Percentiles rank a stretch among this genome's conserved stretches.
phyloP scores from a whole-genome alignment of 371 early-diverging fungal genomes.

The Amoeboaphelidium protococcarum region DNA sequence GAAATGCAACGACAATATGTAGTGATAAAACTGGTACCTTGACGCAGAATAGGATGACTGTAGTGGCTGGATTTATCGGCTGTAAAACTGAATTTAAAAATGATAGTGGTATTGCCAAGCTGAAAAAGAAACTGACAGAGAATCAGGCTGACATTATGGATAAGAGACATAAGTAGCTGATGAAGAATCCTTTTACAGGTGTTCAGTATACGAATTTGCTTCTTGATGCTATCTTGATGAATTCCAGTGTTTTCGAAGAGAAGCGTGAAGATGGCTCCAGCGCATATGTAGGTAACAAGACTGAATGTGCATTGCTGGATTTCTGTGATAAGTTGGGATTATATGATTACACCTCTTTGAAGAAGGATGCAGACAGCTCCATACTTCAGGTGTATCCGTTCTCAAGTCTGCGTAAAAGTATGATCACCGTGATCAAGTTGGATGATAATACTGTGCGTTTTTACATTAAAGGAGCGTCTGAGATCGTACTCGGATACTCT shows the following conservation, averaged over 20 bases:
- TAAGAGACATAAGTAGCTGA: no score
- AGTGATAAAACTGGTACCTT: constrained; percentile 92
- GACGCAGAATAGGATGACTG: constrained; percentile 85
- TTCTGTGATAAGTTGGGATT: not conserved
- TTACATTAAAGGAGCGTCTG: constrained; percentile 59
- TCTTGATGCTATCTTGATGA: constrained; percentile 39
- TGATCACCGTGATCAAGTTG: constrained; percentile 22
- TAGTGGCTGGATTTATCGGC: constrained; percentile 24
- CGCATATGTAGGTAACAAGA: constrained; percentile 49
- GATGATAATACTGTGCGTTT: constrained; percentile 18
- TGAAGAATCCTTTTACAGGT: no score
- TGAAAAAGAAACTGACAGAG: constrained; percentile 1
- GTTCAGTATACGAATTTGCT: constrained; percentile 7
- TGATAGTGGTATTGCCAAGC: constrained; percentile 4
- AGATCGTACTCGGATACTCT: constrained; percentile 37
- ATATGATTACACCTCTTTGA: not conserved
- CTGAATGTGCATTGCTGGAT: constrained; percentile 51
- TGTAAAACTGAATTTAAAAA: constrained; percentile 1
- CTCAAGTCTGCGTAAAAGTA: constrained; percentile 50
- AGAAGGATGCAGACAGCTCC: not conserved
- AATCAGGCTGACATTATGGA: no score
- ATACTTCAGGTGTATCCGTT: constrained; percentile 20
- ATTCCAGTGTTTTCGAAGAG: constrained; percentile 66
- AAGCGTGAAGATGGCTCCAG: constrained; percentile 21
- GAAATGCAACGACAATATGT: constrained; percentile 83